Conservation (phyloP, 1,284 basidiomycete genomes). For the Fomitopsis pinicola region DNA sequence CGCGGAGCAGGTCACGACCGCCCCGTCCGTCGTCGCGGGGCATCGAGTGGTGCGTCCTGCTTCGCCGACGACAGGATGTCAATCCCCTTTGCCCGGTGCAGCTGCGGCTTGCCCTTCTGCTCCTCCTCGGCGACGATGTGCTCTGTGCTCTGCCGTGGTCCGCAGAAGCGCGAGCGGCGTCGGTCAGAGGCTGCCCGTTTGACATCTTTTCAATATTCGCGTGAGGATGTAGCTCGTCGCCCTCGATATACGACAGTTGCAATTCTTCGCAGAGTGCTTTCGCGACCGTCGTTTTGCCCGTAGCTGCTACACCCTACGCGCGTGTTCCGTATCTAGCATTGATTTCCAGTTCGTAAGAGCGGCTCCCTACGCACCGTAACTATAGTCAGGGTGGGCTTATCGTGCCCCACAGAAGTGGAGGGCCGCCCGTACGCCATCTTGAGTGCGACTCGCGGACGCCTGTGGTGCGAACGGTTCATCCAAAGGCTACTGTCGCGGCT, state of each 20-base stretch:
- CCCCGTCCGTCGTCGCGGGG: conserved; percentile 25
- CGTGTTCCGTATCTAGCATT: neutral
- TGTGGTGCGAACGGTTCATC: too few relatives aligned
- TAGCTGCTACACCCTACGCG: conserved; percentile 68
- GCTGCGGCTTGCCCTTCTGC: conserved; percentile 9
- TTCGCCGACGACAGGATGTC: conserved; percentile 5
- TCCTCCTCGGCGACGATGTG: conserved; percentile 27
- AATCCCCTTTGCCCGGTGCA: neutral
- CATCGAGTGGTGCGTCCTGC: conserved; percentile 3
- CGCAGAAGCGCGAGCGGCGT: conserved; percentile 75
- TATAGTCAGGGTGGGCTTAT: conserved; percentile 34
- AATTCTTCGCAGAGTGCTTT: conserved; percentile 57
- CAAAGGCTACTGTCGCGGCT: neutral
- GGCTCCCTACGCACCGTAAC: conserved; percentile 38
- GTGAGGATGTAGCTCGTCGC: conserved; percentile 83
- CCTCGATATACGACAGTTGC: conserved; percentile 79
- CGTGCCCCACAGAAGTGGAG: neutral
- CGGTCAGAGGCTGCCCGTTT: conserved; percentile 71
- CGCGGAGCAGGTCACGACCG: conserved; percentile 86
- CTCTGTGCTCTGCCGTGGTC: conserved; percentile 55
- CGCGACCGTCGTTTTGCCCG: conserved; percentile 90
- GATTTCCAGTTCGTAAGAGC: neutral
- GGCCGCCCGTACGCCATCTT: neutral
- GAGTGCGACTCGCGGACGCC: neutral
- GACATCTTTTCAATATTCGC: conserved; percentile 90